Evolutionary conservation across 1,139 yeast genomes (phyloP).

Genomic region (Nadsonia starkeyi-henricii): DNA sequence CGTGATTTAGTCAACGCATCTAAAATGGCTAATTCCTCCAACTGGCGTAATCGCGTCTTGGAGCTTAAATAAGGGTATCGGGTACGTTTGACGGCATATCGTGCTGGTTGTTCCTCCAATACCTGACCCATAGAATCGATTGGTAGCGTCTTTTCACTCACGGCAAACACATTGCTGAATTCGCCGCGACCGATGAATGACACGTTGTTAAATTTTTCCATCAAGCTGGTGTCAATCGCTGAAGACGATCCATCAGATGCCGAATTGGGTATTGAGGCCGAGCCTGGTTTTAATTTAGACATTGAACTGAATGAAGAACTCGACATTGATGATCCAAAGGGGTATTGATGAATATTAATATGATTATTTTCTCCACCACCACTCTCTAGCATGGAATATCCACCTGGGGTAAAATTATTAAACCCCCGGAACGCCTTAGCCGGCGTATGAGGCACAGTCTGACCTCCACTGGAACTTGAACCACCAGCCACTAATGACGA

Average conservation of each 20-base stretch:
- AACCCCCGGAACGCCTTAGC: too few species aligned
- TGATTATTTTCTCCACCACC: too few species aligned
- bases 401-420: too few species aligned
- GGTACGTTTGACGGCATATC: constrained; percentile 76
- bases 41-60: constrained; percentile 35
- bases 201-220: constrained; percentile 59
- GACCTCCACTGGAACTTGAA: too few species aligned
- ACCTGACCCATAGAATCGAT: constrained; percentile 7
- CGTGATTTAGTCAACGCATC: constrained; percentile 27
- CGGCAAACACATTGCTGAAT: constrained; percentile 77
- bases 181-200: constrained; percentile 70
- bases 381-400: too few species aligned
- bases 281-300: too few species aligned
- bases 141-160: constrained; percentile 30
- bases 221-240: constrained; percentile 38
- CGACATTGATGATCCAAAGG: too few species aligned
- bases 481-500: background rate
- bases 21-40: constrained; percentile 45
- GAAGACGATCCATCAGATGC: background rate
- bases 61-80: constrained; percentile 42
- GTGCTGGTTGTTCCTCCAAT: constrained; percentile 7
- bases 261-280: too few species aligned
- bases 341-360: too few species aligned
- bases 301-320: too few species aligned
- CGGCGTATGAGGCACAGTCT: background rate